Evolutionary conservation across 2,329 filamentous ascomycete species (phyloP).

Genomic region (Dryadomyces sulphureus): DNA sequence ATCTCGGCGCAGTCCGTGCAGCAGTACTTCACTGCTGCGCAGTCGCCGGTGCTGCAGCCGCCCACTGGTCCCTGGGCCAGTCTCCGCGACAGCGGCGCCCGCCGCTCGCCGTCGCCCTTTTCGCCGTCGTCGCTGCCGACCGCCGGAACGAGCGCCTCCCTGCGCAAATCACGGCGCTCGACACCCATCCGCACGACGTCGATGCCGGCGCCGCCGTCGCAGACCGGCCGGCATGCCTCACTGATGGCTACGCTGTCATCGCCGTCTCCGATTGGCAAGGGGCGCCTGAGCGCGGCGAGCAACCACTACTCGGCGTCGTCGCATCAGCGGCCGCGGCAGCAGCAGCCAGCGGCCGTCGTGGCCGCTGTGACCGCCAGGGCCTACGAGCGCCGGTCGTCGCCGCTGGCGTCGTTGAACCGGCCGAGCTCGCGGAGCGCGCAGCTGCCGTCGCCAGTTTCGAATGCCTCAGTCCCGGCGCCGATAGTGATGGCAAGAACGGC

Average conservation of each 20-base stretch:
- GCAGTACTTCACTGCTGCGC: slow-evolving; percentile 20
- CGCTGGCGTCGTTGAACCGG: slow-evolving; percentile 15
- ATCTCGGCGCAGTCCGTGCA: slow-evolving; percentile 25
- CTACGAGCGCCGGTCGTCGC: slow-evolving; percentile 24
- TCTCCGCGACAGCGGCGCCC: background rate
- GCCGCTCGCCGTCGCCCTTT: slow-evolving; percentile 9
- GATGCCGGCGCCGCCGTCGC: slow-evolving; percentile 22
- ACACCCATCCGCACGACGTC: slow-evolving; percentile 37
- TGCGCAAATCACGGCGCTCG: too few species aligned
- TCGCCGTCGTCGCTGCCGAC: background rate
- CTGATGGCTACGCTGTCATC: slow-evolving; percentile 19
- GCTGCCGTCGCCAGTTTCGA: slow-evolving; percentile 18
- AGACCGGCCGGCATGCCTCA: slow-evolving; percentile 10
- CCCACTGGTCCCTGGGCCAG: slow-evolving; percentile 11
- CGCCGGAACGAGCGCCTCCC: too few species aligned
- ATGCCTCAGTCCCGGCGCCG: slow-evolving; percentile 16
- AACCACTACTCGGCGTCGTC: slow-evolving; percentile 8
- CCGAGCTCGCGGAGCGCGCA: slow-evolving; percentile 16
- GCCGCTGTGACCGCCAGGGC: slow-evolving; percentile 10
- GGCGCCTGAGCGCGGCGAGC: slow-evolving; percentile 30
- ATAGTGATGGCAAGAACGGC: too few species aligned
- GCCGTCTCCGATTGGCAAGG: slow-evolving; percentile 21
- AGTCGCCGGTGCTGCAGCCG: slow-evolving; percentile 22
- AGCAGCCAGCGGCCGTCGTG: background rate
- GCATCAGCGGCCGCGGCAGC: background rate